A percentile compares a stretch with the other conserved stretches of the same genome.
Conservation (phyloP, 2,329 filamentous ascomycete species). For the Fusarium circinatum region DNA sequence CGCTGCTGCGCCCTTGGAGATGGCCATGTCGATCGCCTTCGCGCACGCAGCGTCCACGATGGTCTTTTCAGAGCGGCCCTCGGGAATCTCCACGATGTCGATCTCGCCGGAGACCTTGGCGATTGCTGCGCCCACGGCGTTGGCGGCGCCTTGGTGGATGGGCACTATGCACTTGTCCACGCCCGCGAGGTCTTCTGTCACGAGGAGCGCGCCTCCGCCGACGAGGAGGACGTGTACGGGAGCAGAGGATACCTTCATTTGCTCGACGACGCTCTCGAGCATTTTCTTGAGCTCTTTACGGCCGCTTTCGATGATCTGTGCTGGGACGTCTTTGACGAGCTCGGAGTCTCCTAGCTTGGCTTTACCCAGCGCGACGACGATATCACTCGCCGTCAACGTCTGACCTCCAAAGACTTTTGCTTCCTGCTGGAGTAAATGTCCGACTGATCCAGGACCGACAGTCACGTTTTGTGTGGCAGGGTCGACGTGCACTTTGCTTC, state of each 20-base stretch:
- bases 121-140: slow-evolving; percentile 70
- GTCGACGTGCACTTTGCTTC: slow-evolving; percentile 49
- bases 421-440: slow-evolving; percentile 59
- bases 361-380: slow-evolving; percentile 54
- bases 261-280: slow-evolving; percentile 63
- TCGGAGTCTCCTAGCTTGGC: slow-evolving; percentile 45
- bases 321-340: slow-evolving; percentile 43
- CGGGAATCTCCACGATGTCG: slow-evolving; percentile 61
- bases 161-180: slow-evolving; percentile 63
- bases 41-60: slow-evolving; percentile 54
- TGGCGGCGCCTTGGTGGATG: slow-evolving; percentile 64
- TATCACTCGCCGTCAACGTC: slow-evolving; percentile 63
- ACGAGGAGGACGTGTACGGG: slow-evolving; percentile 65
- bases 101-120: slow-evolving; percentile 64
- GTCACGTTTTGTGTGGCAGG: slow-evolving; percentile 45
- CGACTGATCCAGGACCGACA: slow-evolving; percentile 68
- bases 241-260: slow-evolving; percentile 65
- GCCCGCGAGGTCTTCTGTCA: slow-evolving; percentile 58
- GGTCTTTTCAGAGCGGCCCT: slow-evolving; percentile 50
- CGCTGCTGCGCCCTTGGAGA: slow-evolving; percentile 46
- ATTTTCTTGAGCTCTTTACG: slow-evolving; percentile 55
- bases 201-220: slow-evolving; percentile 66
- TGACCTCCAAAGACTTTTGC: slow-evolving; percentile 64
- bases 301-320: slow-evolving; percentile 33
- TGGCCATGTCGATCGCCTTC: slow-evolving; percentile 45